Percentiles rank a stretch among this genome's conserved stretches.
phyloP scores from a whole-genome alignment of 768 basidiomycete genomes.

The Fomitopsis serialis region DNA sequence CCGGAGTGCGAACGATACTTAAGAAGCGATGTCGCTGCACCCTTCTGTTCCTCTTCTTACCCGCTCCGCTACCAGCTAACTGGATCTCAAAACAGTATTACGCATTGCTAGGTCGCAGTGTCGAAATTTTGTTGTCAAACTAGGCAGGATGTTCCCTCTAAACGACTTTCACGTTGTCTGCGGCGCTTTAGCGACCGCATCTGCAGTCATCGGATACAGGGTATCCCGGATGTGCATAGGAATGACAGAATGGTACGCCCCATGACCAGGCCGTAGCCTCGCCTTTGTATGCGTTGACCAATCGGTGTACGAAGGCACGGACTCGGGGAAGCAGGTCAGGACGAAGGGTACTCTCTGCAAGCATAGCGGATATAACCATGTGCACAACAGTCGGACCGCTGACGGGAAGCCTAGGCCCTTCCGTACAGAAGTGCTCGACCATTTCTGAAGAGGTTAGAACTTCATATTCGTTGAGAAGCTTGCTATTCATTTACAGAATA shows the following conservation, averaged over 20 bases:
- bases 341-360: too few species aligned
- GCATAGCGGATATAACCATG: too few species aligned
- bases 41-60: constrained; percentile 3
- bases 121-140: background rate
- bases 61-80: background rate
- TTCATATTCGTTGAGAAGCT: too few species aligned
- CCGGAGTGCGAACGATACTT: background rate
- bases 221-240: constrained; percentile 7
- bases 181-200: constrained; percentile 21
- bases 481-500: background rate
- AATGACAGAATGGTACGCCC: background rate
- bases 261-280: background rate
- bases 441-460: constrained; percentile 8
- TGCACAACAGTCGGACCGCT: too few species aligned
- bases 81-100: too few species aligned
- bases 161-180: constrained; percentile 22
- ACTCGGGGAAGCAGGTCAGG: background rate
- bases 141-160: constrained; percentile 16
- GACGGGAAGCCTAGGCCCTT: too few species aligned
- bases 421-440: background rate
- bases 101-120: background rate
- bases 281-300: background rate
- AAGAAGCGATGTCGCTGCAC: constrained; percentile 1
- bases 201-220: constrained; percentile 22
- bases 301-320: background rate